A percentile compares a stretch with the other conserved stretches of the same genome.
Evolutionary conservation across 192 early-diverging fungal genomes (phyloP).

Genomic region (Entomortierella lignicola): DNA sequence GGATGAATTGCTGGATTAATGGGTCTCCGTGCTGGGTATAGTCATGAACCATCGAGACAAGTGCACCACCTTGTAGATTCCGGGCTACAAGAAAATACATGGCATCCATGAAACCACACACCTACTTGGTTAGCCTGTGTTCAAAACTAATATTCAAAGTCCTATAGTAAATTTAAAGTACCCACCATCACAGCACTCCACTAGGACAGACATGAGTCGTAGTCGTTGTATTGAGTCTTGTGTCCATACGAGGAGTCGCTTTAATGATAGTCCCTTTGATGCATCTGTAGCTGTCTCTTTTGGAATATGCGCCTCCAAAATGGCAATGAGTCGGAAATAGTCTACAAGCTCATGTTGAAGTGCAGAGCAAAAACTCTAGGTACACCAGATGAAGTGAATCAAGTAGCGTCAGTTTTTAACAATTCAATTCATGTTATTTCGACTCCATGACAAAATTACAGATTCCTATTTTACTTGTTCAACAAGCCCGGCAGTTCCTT

Average conservation of each 20-base stretch:
- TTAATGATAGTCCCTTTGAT: constrained; percentile 78
- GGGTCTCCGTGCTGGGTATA: constrained; percentile 95
- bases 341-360: constrained; percentile 82
- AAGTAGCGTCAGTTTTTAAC: not conserved
- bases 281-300: constrained; percentile 58
- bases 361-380: constrained; percentile 78
- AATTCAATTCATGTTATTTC: too few species aligned
- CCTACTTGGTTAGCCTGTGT: not conserved
- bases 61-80: constrained; percentile 75
- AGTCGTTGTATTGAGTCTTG: constrained; percentile 81
- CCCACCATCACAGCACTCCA: constrained; percentile 69
- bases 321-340: constrained; percentile 89
- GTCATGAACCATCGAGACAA: constrained; percentile 81
- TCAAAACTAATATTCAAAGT: too few species aligned
- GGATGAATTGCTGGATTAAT: constrained; percentile 81
- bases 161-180: not conserved
- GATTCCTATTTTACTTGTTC: constrained; percentile 36
- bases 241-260: constrained; percentile 89
- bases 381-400: not conserved
- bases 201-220: constrained; percentile 77
- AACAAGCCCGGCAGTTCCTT: constrained; percentile 40
- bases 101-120: too few species aligned
- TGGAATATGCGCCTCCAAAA: constrained; percentile 82
- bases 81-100: not conserved
- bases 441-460: too few species aligned